Base-by-base conservation (phyloP, 177 flowering plant genomes). In the Vitis hybrid region DNA sequence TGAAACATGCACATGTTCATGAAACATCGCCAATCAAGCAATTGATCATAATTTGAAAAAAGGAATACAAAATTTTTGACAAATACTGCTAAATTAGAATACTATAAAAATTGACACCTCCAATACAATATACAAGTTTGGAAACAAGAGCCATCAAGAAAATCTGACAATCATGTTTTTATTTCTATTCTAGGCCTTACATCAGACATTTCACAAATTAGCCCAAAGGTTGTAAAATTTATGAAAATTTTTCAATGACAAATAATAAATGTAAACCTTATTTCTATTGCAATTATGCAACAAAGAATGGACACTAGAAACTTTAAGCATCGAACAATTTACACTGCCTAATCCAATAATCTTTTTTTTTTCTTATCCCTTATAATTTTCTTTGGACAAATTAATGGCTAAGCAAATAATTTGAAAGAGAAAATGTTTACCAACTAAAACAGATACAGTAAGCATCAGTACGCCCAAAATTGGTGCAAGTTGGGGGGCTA, bases 401-500 rank as follows among this genome's bases (percentile, higher is more conserved):
- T 34, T 18, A 18, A 11, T 6, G 20, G 49, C 14, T 61, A 57
- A 59, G 51, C 13, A 6, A 67, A 16, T 3, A 57, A 45, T 10
- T 49, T 11, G 2, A 12, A 26, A 55, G 56, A 67, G 15, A 73
- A 70, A 26, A 29, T 59, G 62, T 31, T 81, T 87, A 94, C 99
- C 99, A 74, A 87, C 97, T 59, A 77, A 82, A 78, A 85, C 62
- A 22, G 99, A 94, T 14, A 92, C 90, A 7, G 85, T 75, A 58
- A 92, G 87, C 85, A 91, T 86, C 78, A 94, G 81, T 10, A 88
- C 31, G 56, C 91, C 97, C 51, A 94, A 80, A 77, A 94, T 76
- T 57, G 99, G 99, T 55, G 97, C 99, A 72, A 94, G 93, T 70
- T 88, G 95, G 52, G 94, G 85, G 22, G 99, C 83, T 50, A 94